phyloP scores from a whole-genome alignment of 2,329 filamentous ascomycete species.

The Gremmenia infestans region DNA sequence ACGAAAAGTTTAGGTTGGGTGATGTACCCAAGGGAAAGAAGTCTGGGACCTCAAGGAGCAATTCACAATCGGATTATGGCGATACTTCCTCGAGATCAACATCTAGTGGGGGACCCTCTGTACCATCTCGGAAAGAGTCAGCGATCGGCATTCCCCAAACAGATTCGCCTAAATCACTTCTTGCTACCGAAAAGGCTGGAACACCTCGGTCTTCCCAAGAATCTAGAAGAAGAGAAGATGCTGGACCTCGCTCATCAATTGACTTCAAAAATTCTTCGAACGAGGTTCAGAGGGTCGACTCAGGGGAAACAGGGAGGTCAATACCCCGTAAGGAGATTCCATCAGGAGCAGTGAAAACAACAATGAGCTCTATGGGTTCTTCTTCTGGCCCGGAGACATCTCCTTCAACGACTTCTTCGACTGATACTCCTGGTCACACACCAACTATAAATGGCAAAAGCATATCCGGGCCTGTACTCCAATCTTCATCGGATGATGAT shows the following conservation, averaged over 20 bases:
- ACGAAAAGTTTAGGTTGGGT: conserved; percentile 70
- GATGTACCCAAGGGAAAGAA: conserved; percentile 68
- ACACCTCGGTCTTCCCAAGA: conserved; percentile 55
- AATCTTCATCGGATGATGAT: conserved; percentile 24
- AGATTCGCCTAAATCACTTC: conserved; percentile 23
- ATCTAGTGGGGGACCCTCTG: conserved; percentile 26
- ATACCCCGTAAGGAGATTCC: conserved; percentile 62
- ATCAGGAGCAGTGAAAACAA: conserved; percentile 19
- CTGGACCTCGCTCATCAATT: conserved; percentile 39
- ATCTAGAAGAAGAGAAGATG: conserved; percentile 50
- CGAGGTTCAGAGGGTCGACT: conserved; percentile 55
- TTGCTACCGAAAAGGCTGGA: conserved; percentile 34
- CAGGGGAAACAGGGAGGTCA: conserved; percentile 37
- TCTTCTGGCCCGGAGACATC: conserved; percentile 29
- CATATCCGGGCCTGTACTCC: conserved; percentile 26
- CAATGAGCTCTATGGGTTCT: conserved; percentile 22
- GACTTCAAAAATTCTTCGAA: conserved; percentile 23
- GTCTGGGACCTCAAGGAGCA: conserved; percentile 34
- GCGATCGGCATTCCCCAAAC: conserved; percentile 13
- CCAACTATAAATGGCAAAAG: conserved; percentile 31
- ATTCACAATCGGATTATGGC: conserved; percentile 34
- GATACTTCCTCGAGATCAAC: conserved; percentile 35
- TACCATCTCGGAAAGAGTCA: conserved; percentile 22
- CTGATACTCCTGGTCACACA: conserved; percentile 27
- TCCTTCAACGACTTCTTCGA: conserved; percentile 29